Evolutionary conservation across 768 basidiomycete species (phyloP).

Genomic region (Crepidotus variabilis): DNA sequence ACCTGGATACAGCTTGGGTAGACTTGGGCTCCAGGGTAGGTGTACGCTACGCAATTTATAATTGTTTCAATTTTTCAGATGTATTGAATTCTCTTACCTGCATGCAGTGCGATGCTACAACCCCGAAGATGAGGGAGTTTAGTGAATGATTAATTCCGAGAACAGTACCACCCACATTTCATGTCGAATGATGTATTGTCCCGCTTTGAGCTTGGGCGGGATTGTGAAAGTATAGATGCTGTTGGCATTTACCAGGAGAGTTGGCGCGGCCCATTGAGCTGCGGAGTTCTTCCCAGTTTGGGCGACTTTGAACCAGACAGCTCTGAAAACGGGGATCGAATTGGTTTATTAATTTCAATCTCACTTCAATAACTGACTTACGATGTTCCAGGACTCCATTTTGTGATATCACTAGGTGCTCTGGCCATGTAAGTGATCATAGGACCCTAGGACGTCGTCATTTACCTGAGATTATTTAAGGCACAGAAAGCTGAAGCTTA

Average conservation of each 20-base stretch:
- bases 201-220: conserved; percentile 39
- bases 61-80: neutral
- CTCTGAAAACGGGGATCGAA: conserved; percentile 20
- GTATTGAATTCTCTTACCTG: conserved; percentile 16
- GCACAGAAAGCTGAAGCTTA: conserved; percentile 1
- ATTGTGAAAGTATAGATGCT: conserved; percentile 45
- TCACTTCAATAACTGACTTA: conserved; percentile 12
- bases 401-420: conserved; percentile 40
- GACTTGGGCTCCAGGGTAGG: conserved; percentile 40
- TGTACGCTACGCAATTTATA: conserved; percentile 21
- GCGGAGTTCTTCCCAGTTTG: conserved; percentile 39
- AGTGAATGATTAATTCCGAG: neutral
- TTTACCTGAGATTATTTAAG: neutral
- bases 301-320: conserved; percentile 52
- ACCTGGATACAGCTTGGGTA: conserved; percentile 47
- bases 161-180: conserved; percentile 31
- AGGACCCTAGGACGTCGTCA: conserved; percentile 26
- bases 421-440: conserved; percentile 45
- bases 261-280: too few relatives aligned
- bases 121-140: neutral
- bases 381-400: conserved; percentile 38
- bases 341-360: neutral
- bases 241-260: conserved; percentile 38
- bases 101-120: conserved; percentile 35
- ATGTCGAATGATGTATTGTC: conserved; percentile 47